These are phyloP conservation scores for Neotropicomus parvogracilis DNA, from an alignment of 1,284 basidiomycete species.

Conservation along the genomic window DNA sequence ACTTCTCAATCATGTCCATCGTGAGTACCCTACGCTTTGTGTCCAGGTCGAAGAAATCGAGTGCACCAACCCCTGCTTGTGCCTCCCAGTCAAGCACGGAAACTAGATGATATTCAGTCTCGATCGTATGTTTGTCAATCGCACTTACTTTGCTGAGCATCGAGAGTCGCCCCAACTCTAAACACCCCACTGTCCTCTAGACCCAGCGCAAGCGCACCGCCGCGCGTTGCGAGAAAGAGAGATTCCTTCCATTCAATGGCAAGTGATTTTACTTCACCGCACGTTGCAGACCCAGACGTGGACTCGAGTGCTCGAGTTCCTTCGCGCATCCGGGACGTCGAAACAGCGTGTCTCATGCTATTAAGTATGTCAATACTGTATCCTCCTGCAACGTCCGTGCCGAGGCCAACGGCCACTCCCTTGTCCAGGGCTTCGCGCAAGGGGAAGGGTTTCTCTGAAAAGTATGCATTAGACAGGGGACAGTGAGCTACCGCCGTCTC, in stretches of 20 bases:
- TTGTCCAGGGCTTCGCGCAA: constrained; percentile 68
- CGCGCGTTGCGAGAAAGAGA: constrained; percentile 74
- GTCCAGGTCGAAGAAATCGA: constrained; percentile 66
- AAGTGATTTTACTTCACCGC: constrained; percentile 26
- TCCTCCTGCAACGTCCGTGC: constrained; percentile 82
- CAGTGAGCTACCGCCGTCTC: constrained; percentile 77
- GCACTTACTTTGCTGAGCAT: constrained; percentile 73
- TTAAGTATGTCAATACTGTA: constrained; percentile 75
- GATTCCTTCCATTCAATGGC: constrained; percentile 77
- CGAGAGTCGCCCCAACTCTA: constrained; percentile 67
- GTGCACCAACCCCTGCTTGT: constrained; percentile 61
- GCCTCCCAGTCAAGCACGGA: constrained; percentile 49
- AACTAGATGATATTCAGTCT: constrained; percentile 38
- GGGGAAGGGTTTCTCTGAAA: constrained; percentile 70
- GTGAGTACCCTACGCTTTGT: constrained; percentile 31
- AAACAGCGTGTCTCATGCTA: constrained; percentile 75
- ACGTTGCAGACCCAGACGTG: neutral
- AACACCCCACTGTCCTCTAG: constrained; percentile 54
- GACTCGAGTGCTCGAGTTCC: constrained; percentile 41
- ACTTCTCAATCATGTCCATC: constrained; percentile 71
- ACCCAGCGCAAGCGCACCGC: constrained; percentile 68
- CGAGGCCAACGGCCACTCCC: constrained; percentile 70
- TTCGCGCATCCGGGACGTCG: constrained; percentile 69
- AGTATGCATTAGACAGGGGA: constrained; percentile 82
- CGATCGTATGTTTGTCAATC: neutral